A percentile compares a stretch with the other conserved stretches of the same genome.
These are phyloP conservation scores for Debaryomyces prosopidis DNA, from an alignment of 805 yeast genomes.

Conservation along the genomic window DNA sequence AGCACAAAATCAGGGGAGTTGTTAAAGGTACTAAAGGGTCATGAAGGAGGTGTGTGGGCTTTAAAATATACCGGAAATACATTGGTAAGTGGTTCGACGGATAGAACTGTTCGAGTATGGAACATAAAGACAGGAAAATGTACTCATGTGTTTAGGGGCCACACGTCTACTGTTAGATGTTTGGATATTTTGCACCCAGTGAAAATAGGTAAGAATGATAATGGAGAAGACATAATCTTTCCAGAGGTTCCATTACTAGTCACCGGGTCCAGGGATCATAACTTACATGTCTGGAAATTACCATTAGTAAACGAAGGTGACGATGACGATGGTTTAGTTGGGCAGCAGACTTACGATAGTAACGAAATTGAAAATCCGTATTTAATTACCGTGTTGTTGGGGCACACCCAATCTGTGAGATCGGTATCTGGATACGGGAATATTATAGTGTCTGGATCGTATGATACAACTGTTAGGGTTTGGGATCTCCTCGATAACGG, in stretches of 20 bases:
- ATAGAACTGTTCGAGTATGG: slow-evolving; percentile 93
- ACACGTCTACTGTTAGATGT: slow-evolving; percentile 90
- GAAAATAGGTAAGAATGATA: slow-evolving; percentile 59
- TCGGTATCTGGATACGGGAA: slow-evolving; percentile 86
- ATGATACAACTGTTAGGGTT: slow-evolving; percentile 85
- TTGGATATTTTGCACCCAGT: slow-evolving; percentile 76
- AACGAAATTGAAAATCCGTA: slow-evolving; percentile 55
- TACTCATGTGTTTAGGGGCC: slow-evolving; percentile 90
- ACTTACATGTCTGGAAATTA: slow-evolving; percentile 49
- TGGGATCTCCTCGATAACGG: slow-evolving; percentile 81
- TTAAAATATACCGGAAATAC: slow-evolving; percentile 81
- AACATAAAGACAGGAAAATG: slow-evolving; percentile 80
- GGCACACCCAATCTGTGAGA: slow-evolving; percentile 55
- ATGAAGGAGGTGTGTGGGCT: slow-evolving; percentile 99
- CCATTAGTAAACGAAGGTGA: slow-evolving; percentile 51
- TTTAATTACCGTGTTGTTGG: slow-evolving; percentile 66
- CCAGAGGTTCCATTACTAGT: slow-evolving; percentile 68
- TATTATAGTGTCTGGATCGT: slow-evolving; percentile 83
- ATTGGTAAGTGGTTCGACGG: slow-evolving; percentile 91
- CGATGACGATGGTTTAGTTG: slow-evolving; percentile 34
- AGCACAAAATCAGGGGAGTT: slow-evolving; percentile 72
- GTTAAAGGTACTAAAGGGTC: slow-evolving; percentile 69
- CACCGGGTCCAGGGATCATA: slow-evolving; percentile 47
- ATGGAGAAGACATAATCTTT: slow-evolving; percentile 54
- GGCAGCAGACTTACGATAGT: slow-evolving; percentile 29